Conservation (phyloP, 2,329 filamentous ascomycete species). For the Cytospora schulzeri region DNA sequence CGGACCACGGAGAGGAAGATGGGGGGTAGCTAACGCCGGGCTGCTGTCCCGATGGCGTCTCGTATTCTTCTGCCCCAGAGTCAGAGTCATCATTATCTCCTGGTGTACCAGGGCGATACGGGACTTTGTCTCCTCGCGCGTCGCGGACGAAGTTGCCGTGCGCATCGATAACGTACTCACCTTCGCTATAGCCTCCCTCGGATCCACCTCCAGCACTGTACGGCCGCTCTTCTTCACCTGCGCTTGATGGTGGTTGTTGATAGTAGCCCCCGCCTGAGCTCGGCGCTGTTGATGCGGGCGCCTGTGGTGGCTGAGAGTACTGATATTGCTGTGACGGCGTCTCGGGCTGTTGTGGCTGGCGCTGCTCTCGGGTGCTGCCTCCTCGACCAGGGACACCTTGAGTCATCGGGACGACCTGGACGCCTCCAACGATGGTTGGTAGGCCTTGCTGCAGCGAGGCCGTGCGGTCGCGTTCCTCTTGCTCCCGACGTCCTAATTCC, state of each 20-base stretch:
- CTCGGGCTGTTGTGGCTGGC: conserved; percentile 33
- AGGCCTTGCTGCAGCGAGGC: conserved; percentile 83
- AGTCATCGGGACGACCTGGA: conserved; percentile 93
- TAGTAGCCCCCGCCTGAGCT: conserved; percentile 45
- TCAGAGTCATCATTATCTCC: conserved; percentile 51
- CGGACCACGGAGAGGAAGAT: conserved; percentile 46
- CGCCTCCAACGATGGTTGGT: conserved; percentile 86
- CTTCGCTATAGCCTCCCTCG: conserved; percentile 67
- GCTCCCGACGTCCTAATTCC: conserved; percentile 88
- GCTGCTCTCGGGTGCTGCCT: conserved; percentile 46
- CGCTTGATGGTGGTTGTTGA: conserved; percentile 45
- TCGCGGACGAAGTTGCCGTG: conserved; percentile 64
- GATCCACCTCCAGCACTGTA: conserved; percentile 53
- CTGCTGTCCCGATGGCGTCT: conserved; percentile 51
- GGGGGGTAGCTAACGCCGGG: conserved; percentile 40
- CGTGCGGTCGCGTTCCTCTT: conserved; percentile 87
- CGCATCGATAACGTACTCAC: conserved; percentile 70
- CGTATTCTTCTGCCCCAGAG: conserved; percentile 58
- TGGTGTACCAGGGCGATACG: conserved; percentile 50
- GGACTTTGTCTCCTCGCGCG: conserved; percentile 61
- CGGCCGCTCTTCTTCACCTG: conserved; percentile 44
- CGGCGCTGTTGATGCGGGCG: conserved; percentile 40
- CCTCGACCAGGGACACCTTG: conserved; percentile 65
- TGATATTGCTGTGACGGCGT: conserved; percentile 30
- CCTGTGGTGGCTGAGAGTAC: conserved; percentile 35